A percentile compares a stretch with the other conserved stretches of the same genome.
These are phyloP conservation scores for Pleurotus eryngii DNA, from an alignment of 768 basidiomycete genomes.

Conservation along the genomic window DNA sequence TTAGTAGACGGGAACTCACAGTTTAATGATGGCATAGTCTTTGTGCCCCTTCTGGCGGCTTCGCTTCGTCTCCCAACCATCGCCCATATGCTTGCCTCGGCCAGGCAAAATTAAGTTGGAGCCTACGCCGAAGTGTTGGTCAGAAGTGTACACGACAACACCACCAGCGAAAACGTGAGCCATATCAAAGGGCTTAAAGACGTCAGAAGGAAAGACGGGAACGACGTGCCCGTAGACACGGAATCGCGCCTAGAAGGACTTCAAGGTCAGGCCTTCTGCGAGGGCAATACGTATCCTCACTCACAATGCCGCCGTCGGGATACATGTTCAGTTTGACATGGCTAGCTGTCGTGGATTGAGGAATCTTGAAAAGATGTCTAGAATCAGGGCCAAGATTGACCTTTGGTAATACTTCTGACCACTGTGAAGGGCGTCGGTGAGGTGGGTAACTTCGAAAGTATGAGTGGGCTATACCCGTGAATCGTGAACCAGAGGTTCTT, in stretches of 20 bases:
- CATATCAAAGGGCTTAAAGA: constrained; percentile 64
- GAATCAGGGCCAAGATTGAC: constrained; percentile 77
- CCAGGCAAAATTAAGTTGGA: constrained; percentile 91
- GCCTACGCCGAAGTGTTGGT: constrained; percentile 94
- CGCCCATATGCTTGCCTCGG: constrained; percentile 87
- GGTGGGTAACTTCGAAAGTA: neutral
- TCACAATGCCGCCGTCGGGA: constrained; percentile 95
- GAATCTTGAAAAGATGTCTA: constrained; percentile 83
- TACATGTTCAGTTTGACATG: constrained; percentile 93
- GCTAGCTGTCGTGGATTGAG: constrained; percentile 50
- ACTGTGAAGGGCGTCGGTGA: constrained; percentile 40
- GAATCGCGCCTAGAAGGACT: constrained; percentile 71
- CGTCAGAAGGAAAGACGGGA: constrained; percentile 54
- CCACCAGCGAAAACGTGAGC: constrained; percentile 92
- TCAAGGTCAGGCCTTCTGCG: constrained; percentile 1
- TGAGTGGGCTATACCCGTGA: constrained; percentile 42
- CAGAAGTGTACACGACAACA: constrained; percentile 77
- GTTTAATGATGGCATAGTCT: constrained; percentile 88
- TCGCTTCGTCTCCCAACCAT: constrained; percentile 98
- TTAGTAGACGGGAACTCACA: constrained; percentile 48
- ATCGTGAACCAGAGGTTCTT: constrained; percentile 45
- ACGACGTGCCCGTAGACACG: constrained; percentile 82
- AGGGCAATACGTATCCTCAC: constrained; percentile 20
- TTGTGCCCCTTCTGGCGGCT: constrained; percentile 77
- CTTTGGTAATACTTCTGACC: constrained; percentile 76